phyloP scores from a whole-genome alignment of 352 stramenopile genomes.

The Globisporangium megalacanthum region DNA sequence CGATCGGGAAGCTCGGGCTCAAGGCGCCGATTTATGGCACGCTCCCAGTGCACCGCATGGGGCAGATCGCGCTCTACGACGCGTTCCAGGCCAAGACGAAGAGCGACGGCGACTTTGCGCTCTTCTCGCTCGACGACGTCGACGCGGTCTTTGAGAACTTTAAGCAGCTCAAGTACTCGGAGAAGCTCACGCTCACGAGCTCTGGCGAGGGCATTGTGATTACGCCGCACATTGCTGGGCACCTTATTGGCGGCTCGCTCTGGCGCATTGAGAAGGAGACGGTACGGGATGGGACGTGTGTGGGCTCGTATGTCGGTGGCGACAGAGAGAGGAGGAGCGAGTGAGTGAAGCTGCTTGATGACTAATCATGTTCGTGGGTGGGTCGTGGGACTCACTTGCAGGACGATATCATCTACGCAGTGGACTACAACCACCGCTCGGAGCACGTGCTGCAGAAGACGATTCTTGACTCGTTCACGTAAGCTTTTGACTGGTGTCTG shows the following conservation, averaged over 20 bases:
- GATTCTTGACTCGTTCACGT: slow-evolving; percentile 91
- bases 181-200: slow-evolving; percentile 87
- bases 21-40: slow-evolving; percentile 91
- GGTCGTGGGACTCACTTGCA: slow-evolving; percentile 14
- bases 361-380: neutral
- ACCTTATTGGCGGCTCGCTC: slow-evolving; percentile 93
- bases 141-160: slow-evolving; percentile 91
- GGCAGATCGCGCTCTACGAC: slow-evolving; percentile 96
- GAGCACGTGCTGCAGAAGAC: slow-evolving; percentile 94
- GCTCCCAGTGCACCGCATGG: slow-evolving; percentile 95
- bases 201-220: slow-evolving; percentile 88
- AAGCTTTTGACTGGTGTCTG: slow-evolving; percentile 4
- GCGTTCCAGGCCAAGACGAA: slow-evolving; percentile 91
- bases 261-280: slow-evolving; percentile 95
- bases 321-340: too few species aligned
- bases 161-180: slow-evolving; percentile 94
- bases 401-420: slow-evolving; percentile 92
- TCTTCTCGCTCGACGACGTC: slow-evolving; percentile 92
- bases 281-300: slow-evolving; percentile 17
- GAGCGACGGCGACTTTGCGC: slow-evolving; percentile 87
- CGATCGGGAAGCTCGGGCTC: slow-evolving; percentile 79
- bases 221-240: slow-evolving; percentile 91
- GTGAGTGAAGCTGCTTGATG: neutral
- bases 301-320: neutral
- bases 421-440: slow-evolving; percentile 92